Evolutionary conservation across 352 stramenopile genomes (phyloP), one percentile per base, ranked within the genome.

Genomic region (Achlya hypogyna): DNA sequence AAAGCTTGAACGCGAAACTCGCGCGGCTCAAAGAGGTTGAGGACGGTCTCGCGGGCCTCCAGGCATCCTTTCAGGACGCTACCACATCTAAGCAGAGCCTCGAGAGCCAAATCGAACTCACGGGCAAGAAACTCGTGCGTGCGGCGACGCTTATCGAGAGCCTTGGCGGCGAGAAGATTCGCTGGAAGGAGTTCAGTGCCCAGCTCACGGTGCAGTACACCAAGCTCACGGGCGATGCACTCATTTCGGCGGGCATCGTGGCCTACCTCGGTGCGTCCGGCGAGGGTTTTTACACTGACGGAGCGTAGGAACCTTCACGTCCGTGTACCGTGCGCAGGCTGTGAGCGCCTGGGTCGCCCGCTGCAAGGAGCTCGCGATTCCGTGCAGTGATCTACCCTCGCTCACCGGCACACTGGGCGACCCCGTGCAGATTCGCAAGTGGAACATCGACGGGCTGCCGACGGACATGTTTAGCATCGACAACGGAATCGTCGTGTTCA

Each of bases 401-500:
- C 74, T 98, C 1, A 87, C 87, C 31, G 74, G 81, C 40, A 96
- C 92, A 20, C 75, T 98, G 0, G 93, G 91, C 4, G 91, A 98
- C 45, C 84, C 90, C 0, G 91, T 98, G 1, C 75, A 89, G 43
- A 86, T 98, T 54, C 85, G 93, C 27, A 89, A 97, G 65, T 98
- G 94, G 94, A 96, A 98, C 64, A 97, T 98, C 51, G 89, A 96
- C 54, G 94, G 94, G 0, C 74, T 98, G 1, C 93, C 93, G 2
- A 97, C 91, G 0, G 94, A 98, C 62, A 77, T 79, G 1, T 98
- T 98, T 67, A 97, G 85, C 4, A 79, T 98, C 9, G 94, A 98
- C 68, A 98, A 98, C 58, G 94, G 87, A 23, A 98, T 98, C 62
- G 86, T 98, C 20, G 80, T 97, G 12, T 97, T 98, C 65, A 98